Evolutionary conservation across 1,284 basidiomycete species (phyloP).

Genomic region (Pascua sp.): DNA sequence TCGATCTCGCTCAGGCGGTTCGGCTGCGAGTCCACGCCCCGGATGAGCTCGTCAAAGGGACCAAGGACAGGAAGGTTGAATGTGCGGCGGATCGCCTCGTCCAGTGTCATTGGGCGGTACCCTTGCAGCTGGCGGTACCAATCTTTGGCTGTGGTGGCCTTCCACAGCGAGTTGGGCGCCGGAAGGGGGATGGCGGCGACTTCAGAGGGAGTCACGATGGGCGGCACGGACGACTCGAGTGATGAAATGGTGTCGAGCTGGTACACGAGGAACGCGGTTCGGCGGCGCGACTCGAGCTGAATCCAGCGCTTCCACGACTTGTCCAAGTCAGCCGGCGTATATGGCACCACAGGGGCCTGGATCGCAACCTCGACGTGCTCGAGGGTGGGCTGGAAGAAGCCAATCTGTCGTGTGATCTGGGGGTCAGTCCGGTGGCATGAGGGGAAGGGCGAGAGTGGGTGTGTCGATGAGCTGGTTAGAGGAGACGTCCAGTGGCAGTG

Average conservation of each 20-base stretch:
- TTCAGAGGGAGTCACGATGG: slow-evolving; percentile 44
- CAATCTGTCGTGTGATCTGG: slow-evolving; percentile 49
- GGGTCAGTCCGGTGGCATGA: background rate
- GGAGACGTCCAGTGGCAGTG: background rate
- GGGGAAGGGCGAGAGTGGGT: background rate
- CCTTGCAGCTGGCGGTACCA: slow-evolving; percentile 43
- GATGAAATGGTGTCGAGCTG: slow-evolving; percentile 51
- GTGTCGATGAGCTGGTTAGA: background rate
- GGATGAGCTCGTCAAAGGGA: slow-evolving; percentile 38
- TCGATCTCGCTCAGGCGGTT: slow-evolving; percentile 39
- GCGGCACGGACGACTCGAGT: slow-evolving; percentile 48
- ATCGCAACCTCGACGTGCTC: slow-evolving; percentile 38
- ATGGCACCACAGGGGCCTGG: slow-evolving; percentile 27
- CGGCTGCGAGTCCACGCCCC: slow-evolving; percentile 33
- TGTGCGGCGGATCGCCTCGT: slow-evolving; percentile 43
- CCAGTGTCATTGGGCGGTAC: slow-evolving; percentile 42
- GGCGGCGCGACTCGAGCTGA: slow-evolving; percentile 46
- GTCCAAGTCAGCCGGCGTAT: slow-evolving; percentile 41
- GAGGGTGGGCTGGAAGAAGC: slow-evolving; percentile 44
- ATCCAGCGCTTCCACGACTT: slow-evolving; percentile 50
- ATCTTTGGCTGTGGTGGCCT: slow-evolving; percentile 43
- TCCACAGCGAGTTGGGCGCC: slow-evolving; percentile 50
- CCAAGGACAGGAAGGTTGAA: slow-evolving; percentile 43
- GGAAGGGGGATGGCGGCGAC: slow-evolving; percentile 48
- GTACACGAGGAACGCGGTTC: slow-evolving; percentile 50